Evolutionary conservation across 257 asterid species (phyloP).

Genomic region (Anisodus acutangulus): DNA sequence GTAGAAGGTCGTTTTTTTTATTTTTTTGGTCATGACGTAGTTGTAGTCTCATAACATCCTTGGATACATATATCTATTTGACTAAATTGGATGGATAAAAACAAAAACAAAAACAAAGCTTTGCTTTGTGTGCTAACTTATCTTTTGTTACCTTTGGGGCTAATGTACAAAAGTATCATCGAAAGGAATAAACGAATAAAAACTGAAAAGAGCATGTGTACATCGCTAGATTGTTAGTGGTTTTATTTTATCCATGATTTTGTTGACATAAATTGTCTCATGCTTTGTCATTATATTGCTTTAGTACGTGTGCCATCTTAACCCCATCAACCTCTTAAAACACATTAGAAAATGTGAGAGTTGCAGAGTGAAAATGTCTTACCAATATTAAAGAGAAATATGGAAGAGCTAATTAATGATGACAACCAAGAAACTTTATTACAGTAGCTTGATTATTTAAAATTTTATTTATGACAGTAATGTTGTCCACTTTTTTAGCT

Average conservation of each 20-base stretch:
- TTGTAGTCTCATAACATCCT: neutral
- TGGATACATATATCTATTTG: neutral
- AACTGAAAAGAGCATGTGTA: neutral
- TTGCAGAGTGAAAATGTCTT: neutral
- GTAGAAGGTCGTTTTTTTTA: neutral
- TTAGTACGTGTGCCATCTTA: conserved; percentile 11
- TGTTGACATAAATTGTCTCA: conserved; percentile 12
- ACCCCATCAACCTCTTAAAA: neutral
- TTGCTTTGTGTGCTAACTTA: neutral
- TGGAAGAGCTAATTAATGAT: neutral
- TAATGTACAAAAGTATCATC: conserved; percentile 6
- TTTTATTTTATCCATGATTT: neutral
- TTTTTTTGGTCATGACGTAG: neutral
- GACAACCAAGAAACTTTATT: neutral
- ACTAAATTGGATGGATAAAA: conserved; percentile 16
- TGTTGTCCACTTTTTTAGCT: neutral
- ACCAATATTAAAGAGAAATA: neutral
- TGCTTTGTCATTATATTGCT: neutral
- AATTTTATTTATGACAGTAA: neutral
- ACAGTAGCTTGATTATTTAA: neutral
- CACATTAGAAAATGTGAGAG: neutral
- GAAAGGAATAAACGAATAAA: neutral
- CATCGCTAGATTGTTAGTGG: neutral
- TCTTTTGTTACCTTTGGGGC: neutral
- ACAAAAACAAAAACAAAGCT: neutral